These are phyloP conservation scores for Borealophlyctis nickersoniae DNA, from an alignment of 192 early-diverging fungal genomes.

Conservation along the genomic window DNA sequence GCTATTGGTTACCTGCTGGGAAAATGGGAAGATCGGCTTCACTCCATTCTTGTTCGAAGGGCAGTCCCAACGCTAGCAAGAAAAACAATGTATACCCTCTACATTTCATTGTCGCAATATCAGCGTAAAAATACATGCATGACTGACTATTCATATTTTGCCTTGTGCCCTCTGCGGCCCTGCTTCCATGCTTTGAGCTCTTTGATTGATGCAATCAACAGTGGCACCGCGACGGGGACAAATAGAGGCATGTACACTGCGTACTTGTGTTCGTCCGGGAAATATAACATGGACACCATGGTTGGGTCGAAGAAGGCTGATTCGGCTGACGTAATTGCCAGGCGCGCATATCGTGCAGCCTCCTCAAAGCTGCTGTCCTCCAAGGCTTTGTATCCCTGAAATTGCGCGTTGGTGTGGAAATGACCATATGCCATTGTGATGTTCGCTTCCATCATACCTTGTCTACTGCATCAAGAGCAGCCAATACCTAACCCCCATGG, in stretches of 20 bases:
- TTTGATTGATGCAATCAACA: slow-evolving; percentile 18
- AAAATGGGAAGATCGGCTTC: slow-evolving; percentile 28
- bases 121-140: no score
- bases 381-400: background rate
- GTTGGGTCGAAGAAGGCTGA: slow-evolving; percentile 95
- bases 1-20: slow-evolving; percentile 21
- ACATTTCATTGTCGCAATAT: no score
- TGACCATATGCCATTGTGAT: no score
- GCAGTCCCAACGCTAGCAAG: no score
- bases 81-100: no score
- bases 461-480: slow-evolving; percentile 4
- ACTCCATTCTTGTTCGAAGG: slow-evolving; percentile 15
- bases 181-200: slow-evolving; percentile 20
- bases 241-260: slow-evolving; percentile 97
- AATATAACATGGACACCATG: slow-evolving; percentile 97
- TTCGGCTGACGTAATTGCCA: slow-evolving; percentile 70
- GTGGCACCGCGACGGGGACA: slow-evolving; percentile 63
- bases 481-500: slow-evolving; percentile 9
- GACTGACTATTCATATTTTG: no score
- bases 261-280: slow-evolving; percentile 96
- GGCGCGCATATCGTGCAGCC: no score
- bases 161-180: background rate
- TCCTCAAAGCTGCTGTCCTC: no score
- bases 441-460: no score
- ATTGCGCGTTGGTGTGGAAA: background rate